Evolutionary conservation across 805 yeast species (phyloP).

Genomic region (Wickerhamiella cacticola): DNA sequence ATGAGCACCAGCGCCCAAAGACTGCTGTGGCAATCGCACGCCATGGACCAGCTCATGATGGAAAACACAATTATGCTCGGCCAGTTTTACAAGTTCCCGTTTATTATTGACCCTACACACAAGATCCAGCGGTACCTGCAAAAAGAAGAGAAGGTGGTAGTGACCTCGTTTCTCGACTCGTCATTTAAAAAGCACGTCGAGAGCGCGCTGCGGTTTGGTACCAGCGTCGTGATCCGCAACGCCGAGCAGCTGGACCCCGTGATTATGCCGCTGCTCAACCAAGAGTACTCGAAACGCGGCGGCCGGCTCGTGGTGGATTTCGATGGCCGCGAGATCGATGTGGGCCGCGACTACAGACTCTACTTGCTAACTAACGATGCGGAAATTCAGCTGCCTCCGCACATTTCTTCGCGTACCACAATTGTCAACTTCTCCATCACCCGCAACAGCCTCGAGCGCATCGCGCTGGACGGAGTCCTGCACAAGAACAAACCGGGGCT

Average conservation of each 20-base stretch:
- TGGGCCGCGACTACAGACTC: conserved; percentile 50
- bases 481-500: conserved; percentile 51
- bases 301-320: conserved; percentile 53
- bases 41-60: conserved; percentile 46
- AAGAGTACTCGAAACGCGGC: conserved; percentile 53
- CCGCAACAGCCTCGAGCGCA: conserved; percentile 48
- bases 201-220: conserved; percentile 76
- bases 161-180: conserved; percentile 58
- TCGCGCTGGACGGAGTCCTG: conserved; percentile 47
- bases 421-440: conserved; percentile 66
- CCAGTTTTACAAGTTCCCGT: conserved; percentile 35
- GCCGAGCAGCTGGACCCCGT: conserved; percentile 75
- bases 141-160: conserved; percentile 21
- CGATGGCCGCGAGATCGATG: conserved; percentile 55
- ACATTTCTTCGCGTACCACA: conserved; percentile 49
- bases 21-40: conserved; percentile 41
- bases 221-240: conserved; percentile 56
- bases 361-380: conserved; percentile 52
- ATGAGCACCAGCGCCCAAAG: conserved; percentile 34
- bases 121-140: conserved; percentile 34
- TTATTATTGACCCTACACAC: conserved; percentile 64
- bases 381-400: conserved; percentile 36
- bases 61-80: conserved; percentile 52
- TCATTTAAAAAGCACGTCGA: conserved; percentile 59
- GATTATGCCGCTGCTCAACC: conserved; percentile 46